Conservation (phyloP, 2,329 filamentous ascomycete genomes). For the Verticillium nubilum region DNA sequence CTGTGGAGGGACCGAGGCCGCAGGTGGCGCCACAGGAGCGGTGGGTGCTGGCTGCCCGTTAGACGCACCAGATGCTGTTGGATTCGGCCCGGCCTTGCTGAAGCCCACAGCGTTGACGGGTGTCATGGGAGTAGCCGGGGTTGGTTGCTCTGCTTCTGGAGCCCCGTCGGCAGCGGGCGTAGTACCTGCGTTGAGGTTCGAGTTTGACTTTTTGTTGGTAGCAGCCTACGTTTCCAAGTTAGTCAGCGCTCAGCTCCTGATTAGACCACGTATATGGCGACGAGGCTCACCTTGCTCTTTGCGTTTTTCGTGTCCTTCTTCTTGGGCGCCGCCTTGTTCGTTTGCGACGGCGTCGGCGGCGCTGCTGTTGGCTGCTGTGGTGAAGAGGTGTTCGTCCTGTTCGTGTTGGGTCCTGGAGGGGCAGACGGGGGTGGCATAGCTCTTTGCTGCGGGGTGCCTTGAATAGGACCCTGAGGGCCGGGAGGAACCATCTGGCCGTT, state of each 20-base stretch:
- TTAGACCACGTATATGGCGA: neutral
- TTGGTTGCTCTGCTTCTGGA: slow-evolving; percentile 51
- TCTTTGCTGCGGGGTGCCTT: slow-evolving; percentile 68
- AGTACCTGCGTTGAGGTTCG: slow-evolving; percentile 45
- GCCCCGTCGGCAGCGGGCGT: slow-evolving; percentile 53
- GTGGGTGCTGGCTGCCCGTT: slow-evolving; percentile 20
- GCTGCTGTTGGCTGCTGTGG: slow-evolving; percentile 60
- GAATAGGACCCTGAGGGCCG: slow-evolving; percentile 42
- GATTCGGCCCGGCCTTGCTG: slow-evolving; percentile 37
- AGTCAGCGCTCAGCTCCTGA: neutral
- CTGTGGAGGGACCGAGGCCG: slow-evolving; percentile 37
- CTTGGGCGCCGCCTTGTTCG: slow-evolving; percentile 68
- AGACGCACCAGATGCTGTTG: slow-evolving; percentile 25
- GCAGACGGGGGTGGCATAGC: slow-evolving; percentile 64
- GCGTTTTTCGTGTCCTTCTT: slow-evolving; percentile 66
- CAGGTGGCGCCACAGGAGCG: slow-evolving; percentile 26
- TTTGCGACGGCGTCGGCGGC: slow-evolving; percentile 71
- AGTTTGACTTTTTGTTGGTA: slow-evolving; percentile 59
- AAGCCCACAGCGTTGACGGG: slow-evolving; percentile 48
- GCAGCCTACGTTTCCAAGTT: slow-evolving; percentile 32
- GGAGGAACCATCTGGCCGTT: slow-evolving; percentile 39
- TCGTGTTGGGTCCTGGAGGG: slow-evolving; percentile 45
- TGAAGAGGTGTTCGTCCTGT: slow-evolving; percentile 51
- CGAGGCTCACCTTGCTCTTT: slow-evolving; percentile 59
- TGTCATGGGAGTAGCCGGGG: slow-evolving; percentile 60